Base-by-base conservation (phyloP, 306 rosid species). In the Medicago truncatula region DNA sequence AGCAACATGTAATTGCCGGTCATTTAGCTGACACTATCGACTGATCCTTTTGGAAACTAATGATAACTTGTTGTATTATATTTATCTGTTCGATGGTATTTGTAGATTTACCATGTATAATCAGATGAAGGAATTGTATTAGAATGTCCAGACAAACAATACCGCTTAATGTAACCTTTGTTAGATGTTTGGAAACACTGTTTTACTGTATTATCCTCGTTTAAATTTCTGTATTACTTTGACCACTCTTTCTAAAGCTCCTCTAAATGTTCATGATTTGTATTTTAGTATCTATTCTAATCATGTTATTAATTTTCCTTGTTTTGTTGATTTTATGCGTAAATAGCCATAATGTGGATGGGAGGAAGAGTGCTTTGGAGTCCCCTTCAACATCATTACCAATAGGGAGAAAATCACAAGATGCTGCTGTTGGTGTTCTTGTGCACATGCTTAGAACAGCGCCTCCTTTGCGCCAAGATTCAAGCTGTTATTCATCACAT, bases 391-490 rank as follows among this genome's bases (percentile, higher is more conserved):
- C 76, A 43, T 82, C 90, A 57, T 18, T 73, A 61, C 80, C 78
- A 64, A 53, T 77, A 16, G 86, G 83, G 8, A 89, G 63, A 58
- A 92, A 88, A 84, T 91, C 98, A 20, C 94, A 89, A 50, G 97
- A 90, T 60, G 97, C 98, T 76, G 96, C 93, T 70, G 95, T 94
- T 64, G 97, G 97, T 8, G 97, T 67, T 9, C 95, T 94, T 53
- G 98, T 92, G 43, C 84, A n/a, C 47, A 87, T 94, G 97, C 82
- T 94, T 5, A 88, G 87, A 78, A 87, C 93, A n/a, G 96, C 97
- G 2, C 90, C 91, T 67, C 96, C 98, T n/a, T 86, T 94, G 76
- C 86, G 88, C 76, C 93, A 88, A 84, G 95, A 92, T 79, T 14
- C 90, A 62, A 84, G 88, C 40, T 87, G 88, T 53, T 87, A 87